Base-by-base conservation (phyloP, 768 basidiomycete genomes). In the Termitomyces sp. region DNA sequence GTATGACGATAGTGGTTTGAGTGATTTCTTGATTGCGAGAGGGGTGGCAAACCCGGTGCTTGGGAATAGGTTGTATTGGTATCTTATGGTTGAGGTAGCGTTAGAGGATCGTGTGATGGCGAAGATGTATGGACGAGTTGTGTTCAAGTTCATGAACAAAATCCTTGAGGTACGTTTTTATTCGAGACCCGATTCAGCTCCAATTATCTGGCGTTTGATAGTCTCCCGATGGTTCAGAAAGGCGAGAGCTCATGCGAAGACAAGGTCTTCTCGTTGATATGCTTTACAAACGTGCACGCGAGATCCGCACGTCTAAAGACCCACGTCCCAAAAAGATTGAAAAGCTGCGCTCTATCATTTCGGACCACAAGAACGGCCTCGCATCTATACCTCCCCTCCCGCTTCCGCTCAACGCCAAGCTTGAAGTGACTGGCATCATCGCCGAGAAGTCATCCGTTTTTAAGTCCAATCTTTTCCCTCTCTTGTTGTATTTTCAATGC, bases 281-380 rank as follows among this genome's bases (percentile, higher is more conserved):
- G 1, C 78, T 99, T 2, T 90, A 90, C 0, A 87, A 88, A 59
- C 85, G 90, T 29, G 94, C 97, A 0, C 85, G 85, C 60, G 94
- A 98, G 59, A 78, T 98, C 1, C 86, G 94, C 26, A 85, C 81
- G 6, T 93, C 90, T 0, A 98, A 98, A 67, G 96, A 98, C 65
- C 84, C 91, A 3, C 83, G 96, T 8, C 93, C 92, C 12, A 98
- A 96, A 79, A 98, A 98, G 77, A 98, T 98, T 62, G 96, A 98
- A 63, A 95, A 94, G 65, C 78, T 99, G 7, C 88, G 90, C n/a
- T 78, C 87, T 0, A 82, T 87, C 63, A 80, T 99, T 49, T 82
- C 83, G 4, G 96, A 98, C 66, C 78, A 88, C 2, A 95, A 94
- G 75, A 88, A 91, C 65, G 85, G 83, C 37, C 82, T 98, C n/a